phyloP scores from a whole-genome alignment of 441 rosid genomes.

The Omphalea diandra region DNA sequence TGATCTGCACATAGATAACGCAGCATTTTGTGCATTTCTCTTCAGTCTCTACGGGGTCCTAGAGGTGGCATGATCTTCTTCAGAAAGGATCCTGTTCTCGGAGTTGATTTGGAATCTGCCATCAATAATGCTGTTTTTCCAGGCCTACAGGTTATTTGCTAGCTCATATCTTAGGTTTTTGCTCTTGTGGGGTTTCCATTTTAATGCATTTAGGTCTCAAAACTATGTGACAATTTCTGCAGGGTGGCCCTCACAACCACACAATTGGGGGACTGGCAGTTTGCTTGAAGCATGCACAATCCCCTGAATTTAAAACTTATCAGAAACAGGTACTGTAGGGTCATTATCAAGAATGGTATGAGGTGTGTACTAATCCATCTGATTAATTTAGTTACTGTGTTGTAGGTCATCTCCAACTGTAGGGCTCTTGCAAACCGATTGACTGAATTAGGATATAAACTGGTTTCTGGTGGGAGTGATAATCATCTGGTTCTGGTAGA shows the following conservation, averaged over 20 bases:
- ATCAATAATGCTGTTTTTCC: slow-evolving; percentile 94
- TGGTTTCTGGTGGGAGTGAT: slow-evolving; percentile 93
- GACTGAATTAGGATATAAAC: slow-evolving; percentile 65
- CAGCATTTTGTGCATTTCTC: slow-evolving; percentile 1
- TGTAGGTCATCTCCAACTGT: slow-evolving; percentile 76
- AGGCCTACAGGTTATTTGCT: slow-evolving; percentile 67
- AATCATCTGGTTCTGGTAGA: slow-evolving; percentile 92
- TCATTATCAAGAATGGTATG: not conserved
- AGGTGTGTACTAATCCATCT: not conserved
- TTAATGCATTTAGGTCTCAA: slow-evolving; percentile 1
- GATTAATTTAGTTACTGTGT: slow-evolving; percentile 1
- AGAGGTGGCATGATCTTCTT: slow-evolving; percentile 99
- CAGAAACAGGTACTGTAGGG: slow-evolving; percentile 57
- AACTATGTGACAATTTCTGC: slow-evolving; percentile 10
- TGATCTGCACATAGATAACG: not conserved
- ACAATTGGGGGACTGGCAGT: slow-evolving; percentile 90
- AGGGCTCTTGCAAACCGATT: slow-evolving; percentile 67
- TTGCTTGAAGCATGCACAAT: slow-evolving; percentile 81
- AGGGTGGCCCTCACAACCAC: slow-evolving; percentile 99
- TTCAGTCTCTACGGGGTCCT: slow-evolving; percentile 92
- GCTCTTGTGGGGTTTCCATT: not conserved
- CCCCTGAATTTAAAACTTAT: slow-evolving; percentile 65
- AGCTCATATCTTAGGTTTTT: not conserved
- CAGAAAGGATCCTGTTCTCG: slow-evolving; percentile 67
- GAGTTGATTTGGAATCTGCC: slow-evolving; percentile 78